phyloP scores from a whole-genome alignment of 495 filamentous ascomycete species.

The Tricharina praecox region DNA sequence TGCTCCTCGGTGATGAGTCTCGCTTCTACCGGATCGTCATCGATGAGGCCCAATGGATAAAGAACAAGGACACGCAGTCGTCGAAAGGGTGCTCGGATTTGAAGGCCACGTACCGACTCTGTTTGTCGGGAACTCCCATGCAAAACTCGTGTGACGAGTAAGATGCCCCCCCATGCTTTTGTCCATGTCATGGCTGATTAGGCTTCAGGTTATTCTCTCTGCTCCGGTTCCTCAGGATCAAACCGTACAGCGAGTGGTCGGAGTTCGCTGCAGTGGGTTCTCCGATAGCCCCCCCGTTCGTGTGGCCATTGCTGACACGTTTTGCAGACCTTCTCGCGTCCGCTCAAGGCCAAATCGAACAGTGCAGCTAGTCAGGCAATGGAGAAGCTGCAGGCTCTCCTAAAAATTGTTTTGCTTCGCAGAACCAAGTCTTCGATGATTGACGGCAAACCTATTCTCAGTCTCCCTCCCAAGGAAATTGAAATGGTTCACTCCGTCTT shows the following conservation, averaged over 20 bases:
- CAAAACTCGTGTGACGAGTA: slow-evolving; percentile 69
- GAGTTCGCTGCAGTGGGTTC: slow-evolving; percentile 42
- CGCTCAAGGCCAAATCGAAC: slow-evolving; percentile 33
- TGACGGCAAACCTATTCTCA: slow-evolving; percentile 70
- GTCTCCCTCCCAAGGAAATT: slow-evolving; percentile 52
- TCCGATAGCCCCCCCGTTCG: neutral
- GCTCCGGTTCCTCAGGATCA: slow-evolving; percentile 63
- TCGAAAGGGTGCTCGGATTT: slow-evolving; percentile 46
- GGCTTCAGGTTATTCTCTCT: slow-evolving; percentile 51
- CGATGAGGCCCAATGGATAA: slow-evolving; percentile 72
- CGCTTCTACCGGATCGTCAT: slow-evolving; percentile 75
- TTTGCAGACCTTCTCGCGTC: slow-evolving; percentile 32
- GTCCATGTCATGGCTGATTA: too few species aligned
- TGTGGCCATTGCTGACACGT: slow-evolving; percentile 5
- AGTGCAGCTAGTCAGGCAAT: slow-evolving; percentile 35
- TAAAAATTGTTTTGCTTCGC: slow-evolving; percentile 73
- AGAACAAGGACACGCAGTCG: slow-evolving; percentile 57
- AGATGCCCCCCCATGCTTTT: too few species aligned
- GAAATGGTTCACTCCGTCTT: slow-evolving; percentile 54
- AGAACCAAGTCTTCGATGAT: slow-evolving; percentile 70
- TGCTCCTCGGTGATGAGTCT: slow-evolving; percentile 46
- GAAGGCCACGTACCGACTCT: slow-evolving; percentile 52
- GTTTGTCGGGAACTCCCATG: slow-evolving; percentile 87
- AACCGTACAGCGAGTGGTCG: slow-evolving; percentile 52
- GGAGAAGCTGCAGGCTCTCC: slow-evolving; percentile 54